Evolutionary conservation across 352 stramenopile genomes (phyloP).

Genomic region (Pythium monospermum): DNA sequence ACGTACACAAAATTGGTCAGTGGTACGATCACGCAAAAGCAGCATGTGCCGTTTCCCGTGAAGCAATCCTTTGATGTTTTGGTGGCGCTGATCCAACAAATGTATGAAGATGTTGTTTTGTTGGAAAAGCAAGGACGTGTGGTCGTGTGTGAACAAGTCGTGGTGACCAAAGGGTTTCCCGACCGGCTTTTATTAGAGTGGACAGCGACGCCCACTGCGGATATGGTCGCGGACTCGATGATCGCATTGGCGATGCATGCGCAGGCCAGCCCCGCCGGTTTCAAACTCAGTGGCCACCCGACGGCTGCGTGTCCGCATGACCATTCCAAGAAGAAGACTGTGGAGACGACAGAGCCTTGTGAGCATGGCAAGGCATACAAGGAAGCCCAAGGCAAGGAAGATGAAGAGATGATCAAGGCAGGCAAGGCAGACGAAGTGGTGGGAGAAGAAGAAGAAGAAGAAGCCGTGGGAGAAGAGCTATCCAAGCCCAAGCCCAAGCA

Average conservation of each 20-base stretch:
- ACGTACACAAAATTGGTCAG: slow-evolving; percentile 83
- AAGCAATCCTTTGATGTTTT: slow-evolving; percentile 77
- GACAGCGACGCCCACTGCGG: slow-evolving; percentile 90
- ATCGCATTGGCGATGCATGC: slow-evolving; percentile 95
- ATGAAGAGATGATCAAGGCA: slow-evolving; percentile 11
- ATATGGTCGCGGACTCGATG: slow-evolving; percentile 96
- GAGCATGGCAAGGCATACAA: slow-evolving; percentile 8
- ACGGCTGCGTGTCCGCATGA: slow-evolving; percentile 75
- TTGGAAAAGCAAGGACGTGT: slow-evolving; percentile 53
- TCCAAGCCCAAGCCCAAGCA: slow-evolving; percentile 18
- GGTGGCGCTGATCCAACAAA: slow-evolving; percentile 72
- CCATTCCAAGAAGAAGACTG: slow-evolving; percentile 50
- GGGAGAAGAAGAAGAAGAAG: slow-evolving; percentile 16
- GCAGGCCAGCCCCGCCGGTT: slow-evolving; percentile 73
- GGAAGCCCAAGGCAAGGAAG: background rate
- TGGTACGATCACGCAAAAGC: slow-evolving; percentile 75
- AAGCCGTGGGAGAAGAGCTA: slow-evolving; percentile 20
- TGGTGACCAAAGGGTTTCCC: slow-evolving; percentile 40
- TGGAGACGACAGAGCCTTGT: background rate
- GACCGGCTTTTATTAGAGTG: slow-evolving; percentile 68
- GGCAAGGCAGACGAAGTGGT: slow-evolving; percentile 7
- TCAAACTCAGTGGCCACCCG: slow-evolving; percentile 74
- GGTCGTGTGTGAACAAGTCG: slow-evolving; percentile 67
- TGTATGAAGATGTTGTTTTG: slow-evolving; percentile 73
- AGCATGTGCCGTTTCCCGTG: slow-evolving; percentile 83